Conservation (phyloP, 495 filamentous ascomycete species). For the Alectoria sarmentosa region DNA sequence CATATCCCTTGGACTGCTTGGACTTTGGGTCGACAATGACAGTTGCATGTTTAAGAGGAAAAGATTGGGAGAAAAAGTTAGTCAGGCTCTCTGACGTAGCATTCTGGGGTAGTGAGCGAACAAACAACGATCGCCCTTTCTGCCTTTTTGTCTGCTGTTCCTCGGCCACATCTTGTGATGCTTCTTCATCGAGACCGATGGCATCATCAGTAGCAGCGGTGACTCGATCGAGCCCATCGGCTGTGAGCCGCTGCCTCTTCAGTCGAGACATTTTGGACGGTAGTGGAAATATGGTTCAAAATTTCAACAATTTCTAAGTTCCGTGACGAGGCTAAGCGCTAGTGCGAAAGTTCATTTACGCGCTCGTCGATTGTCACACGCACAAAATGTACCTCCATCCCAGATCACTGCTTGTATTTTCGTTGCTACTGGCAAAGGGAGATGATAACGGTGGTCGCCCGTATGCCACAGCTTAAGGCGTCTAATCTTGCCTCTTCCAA, state of each 20-base stretch:
- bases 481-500: background rate
- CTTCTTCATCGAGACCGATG: slow-evolving; percentile 8
- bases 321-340: background rate
- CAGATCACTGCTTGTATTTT: background rate
- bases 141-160: slow-evolving; percentile 26
- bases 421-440: background rate
- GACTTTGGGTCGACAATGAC: slow-evolving; percentile 75
- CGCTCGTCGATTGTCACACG: background rate
- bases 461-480: background rate
- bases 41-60: slow-evolving; percentile 88
- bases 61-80: slow-evolving; percentile 85
- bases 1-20: slow-evolving; percentile 82
- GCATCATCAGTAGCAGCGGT: slow-evolving; percentile 21
- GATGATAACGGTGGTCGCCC: background rate
- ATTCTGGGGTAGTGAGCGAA: slow-evolving; percentile 71
- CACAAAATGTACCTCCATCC: background rate
- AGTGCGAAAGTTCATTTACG: background rate
- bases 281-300: background rate
- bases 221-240: slow-evolving; percentile 26
- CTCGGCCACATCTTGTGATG: background rate
- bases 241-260: slow-evolving; percentile 31
- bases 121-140: slow-evolving; percentile 69
- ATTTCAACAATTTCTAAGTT: background rate
- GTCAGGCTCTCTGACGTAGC: slow-evolving; percentile 78
- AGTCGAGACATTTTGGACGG: slow-evolving; percentile 20